A percentile compares a stretch with the other conserved stretches of the same genome.
phyloP scores from a whole-genome alignment of 1,139 yeast genomes.

The Debaryomyces psychrophilus region DNA sequence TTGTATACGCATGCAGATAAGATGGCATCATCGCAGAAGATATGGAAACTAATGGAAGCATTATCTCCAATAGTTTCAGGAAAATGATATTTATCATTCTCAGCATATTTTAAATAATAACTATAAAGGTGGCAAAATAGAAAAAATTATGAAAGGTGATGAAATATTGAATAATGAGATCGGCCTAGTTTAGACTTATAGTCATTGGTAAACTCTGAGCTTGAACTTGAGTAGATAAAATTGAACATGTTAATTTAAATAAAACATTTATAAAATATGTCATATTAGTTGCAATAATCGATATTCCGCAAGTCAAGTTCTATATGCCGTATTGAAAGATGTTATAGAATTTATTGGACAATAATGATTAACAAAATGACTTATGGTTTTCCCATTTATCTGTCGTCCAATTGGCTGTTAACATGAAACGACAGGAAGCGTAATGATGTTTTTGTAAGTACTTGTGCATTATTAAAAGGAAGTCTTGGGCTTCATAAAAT shows the following conservation, averaged over 20 bases:
- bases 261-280: neutral
- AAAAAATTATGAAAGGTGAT: neutral
- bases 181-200: neutral
- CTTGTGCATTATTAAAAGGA: too few species aligned
- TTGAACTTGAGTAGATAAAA: neutral
- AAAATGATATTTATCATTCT: neutral
- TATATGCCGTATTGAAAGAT: too few species aligned
- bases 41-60: constrained; percentile 46
- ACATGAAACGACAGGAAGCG: too few species aligned
- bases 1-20: constrained; percentile 42
- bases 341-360: too few species aligned
- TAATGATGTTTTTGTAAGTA: too few species aligned
- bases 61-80: constrained; percentile 38
- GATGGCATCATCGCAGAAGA: constrained; percentile 50
- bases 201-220: neutral
- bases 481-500: too few species aligned
- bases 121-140: neutral
- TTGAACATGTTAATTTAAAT: neutral
- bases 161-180: neutral
- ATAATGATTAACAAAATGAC: too few species aligned
- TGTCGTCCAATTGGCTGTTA: too few species aligned
- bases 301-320: too few species aligned
- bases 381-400: too few species aligned
- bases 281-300: neutral
- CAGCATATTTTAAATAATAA: neutral